Evolutionary conservation across 2,329 filamentous ascomycete species (phyloP).

Genomic region (Diaporthe citri): DNA sequence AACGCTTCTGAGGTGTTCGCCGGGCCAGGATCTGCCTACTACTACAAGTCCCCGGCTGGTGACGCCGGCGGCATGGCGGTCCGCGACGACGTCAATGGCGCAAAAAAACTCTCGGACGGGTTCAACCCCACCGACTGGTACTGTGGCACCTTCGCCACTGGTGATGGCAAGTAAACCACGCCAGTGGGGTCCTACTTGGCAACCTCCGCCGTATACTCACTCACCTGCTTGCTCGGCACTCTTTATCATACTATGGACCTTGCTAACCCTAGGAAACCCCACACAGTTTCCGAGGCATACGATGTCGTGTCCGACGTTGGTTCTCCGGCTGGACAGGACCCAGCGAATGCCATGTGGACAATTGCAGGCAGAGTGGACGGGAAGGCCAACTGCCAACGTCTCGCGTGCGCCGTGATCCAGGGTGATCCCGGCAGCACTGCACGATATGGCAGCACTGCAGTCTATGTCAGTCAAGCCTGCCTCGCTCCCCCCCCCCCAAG

Average conservation of each 20-base stretch:
- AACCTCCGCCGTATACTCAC: background rate
- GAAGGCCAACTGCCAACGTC: background rate
- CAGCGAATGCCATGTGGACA: background rate
- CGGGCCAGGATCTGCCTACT: background rate
- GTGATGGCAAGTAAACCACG: background rate
- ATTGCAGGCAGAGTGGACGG: background rate
- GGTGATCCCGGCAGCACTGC: background rate
- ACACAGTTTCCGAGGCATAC: background rate
- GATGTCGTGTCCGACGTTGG: background rate
- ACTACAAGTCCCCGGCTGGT: background rate
- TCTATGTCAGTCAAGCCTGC: slow-evolving; percentile 8
- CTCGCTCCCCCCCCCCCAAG: no score
- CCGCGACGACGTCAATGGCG: background rate
- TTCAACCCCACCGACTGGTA: background rate
- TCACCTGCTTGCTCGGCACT: background rate
- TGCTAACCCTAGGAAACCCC: background rate
- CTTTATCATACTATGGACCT: background rate
- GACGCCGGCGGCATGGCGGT: background rate
- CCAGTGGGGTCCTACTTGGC: background rate
- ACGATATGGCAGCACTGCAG: background rate
- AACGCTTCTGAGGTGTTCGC: background rate
- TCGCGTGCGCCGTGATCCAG: background rate
- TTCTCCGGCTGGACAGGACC: background rate
- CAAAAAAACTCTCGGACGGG: background rate
- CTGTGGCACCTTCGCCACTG: slow-evolving; percentile 25